Percentiles rank a stretch among this genome's conserved stretches.
phyloP scores from a whole-genome alignment of 768 basidiomycete genomes.

The Suillus ampliporus region DNA sequence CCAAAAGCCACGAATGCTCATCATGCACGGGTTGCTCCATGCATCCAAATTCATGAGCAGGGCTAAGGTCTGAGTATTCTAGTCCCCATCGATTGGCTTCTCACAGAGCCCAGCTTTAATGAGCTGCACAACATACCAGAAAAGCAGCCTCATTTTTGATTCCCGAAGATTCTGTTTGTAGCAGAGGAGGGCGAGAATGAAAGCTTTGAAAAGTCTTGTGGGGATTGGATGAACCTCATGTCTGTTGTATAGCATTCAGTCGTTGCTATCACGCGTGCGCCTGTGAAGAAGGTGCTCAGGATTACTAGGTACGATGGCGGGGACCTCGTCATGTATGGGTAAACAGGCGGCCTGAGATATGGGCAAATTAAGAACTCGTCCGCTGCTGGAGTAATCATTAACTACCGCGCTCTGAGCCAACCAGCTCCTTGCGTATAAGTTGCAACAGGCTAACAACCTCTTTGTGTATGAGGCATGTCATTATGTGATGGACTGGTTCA shows the following conservation, averaged over 20 bases:
- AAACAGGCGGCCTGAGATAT: too few relatives aligned
- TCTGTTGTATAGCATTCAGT: neutral
- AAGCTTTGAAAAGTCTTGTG: constrained; percentile 60
- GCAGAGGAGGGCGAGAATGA: constrained; percentile 37
- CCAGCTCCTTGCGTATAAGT: neutral
- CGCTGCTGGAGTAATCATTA: too few relatives aligned
- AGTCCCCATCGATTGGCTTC: constrained; percentile 65
- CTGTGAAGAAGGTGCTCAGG: constrained; percentile 9
- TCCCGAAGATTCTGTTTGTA: constrained; percentile 46
- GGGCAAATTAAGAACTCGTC: too few relatives aligned
- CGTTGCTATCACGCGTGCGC: constrained; percentile 9
- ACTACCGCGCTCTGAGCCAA: constrained; percentile 18
- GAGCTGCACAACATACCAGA: constrained; percentile 67
- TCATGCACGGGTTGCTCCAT: constrained; percentile 47
- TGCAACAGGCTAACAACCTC: too few relatives aligned
- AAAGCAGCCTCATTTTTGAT: constrained; percentile 44
- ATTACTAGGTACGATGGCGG: too few relatives aligned
- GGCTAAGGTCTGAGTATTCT: constrained; percentile 80
- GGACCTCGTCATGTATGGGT: too few relatives aligned
- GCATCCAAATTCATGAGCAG: constrained; percentile 57
- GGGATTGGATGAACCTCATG: constrained; percentile 51
- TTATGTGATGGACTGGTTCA: constrained; percentile 25
- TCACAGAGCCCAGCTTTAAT: constrained; percentile 63
- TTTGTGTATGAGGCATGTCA: constrained; percentile 27
- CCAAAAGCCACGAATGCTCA: constrained; percentile 70